phyloP scores from a whole-genome alignment of 2,329 filamentous ascomycete species.

The Penicillium corylophilum region DNA sequence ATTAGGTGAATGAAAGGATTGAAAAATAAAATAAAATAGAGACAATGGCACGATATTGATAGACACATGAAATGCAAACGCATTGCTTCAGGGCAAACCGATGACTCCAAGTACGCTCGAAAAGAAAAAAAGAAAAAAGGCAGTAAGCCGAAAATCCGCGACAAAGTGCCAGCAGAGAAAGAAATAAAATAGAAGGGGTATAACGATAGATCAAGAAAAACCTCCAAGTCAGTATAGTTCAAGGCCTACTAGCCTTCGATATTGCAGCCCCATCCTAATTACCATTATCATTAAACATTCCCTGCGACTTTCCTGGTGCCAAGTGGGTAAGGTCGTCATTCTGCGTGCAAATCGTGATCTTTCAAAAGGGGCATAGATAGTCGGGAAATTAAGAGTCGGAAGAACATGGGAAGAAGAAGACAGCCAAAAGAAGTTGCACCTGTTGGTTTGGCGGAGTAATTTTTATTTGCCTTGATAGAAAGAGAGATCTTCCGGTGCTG shows the following conservation, averaged over 20 bases:
- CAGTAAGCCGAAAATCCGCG: neutral
- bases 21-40: neutral
- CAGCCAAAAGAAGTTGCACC: neutral
- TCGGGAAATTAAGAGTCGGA: neutral
- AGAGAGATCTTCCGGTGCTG: slow-evolving; percentile 5
- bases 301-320: slow-evolving; percentile 18
- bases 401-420: neutral
- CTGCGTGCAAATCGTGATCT: slow-evolving; percentile 31
- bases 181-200: slow-evolving; percentile 13
- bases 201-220: slow-evolving; percentile 6
- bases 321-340: slow-evolving; percentile 30
- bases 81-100: neutral
- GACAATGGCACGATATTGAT: neutral
- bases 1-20: neutral
- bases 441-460: neutral
- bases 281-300: slow-evolving; percentile 38
- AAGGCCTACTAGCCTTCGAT: slow-evolving; percentile 8
- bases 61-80: slow-evolving; percentile 3
- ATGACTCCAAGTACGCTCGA: neutral
- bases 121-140: slow-evolving; percentile 8
- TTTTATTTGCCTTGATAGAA: slow-evolving; percentile 16
- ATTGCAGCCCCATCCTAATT: slow-evolving; percentile 25
- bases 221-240: slow-evolving; percentile 5
- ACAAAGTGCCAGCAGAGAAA: slow-evolving; percentile 1
- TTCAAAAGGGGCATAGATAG: slow-evolving; percentile 18